Evolutionary conservation across 192 early-diverging fungal genomes (phyloP).

Genomic region (Backusella mclennaniae): DNA sequence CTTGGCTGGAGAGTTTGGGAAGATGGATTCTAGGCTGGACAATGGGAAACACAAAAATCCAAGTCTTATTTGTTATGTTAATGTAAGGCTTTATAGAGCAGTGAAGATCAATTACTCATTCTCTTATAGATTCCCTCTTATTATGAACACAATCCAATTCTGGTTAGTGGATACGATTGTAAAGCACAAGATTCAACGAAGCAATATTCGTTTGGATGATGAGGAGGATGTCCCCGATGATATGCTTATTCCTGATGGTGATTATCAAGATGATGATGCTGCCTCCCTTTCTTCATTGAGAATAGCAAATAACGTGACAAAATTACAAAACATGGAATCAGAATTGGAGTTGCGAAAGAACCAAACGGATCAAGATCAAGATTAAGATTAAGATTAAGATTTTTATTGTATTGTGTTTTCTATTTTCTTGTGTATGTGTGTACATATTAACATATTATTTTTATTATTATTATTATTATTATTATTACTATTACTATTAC

Average conservation of each 20-base stretch:
- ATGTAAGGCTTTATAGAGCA: conserved; percentile 29
- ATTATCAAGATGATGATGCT: not conserved
- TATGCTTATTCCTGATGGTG: conserved; percentile 7
- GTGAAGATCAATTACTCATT: too few species aligned
- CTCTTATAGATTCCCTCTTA: conserved; percentile 54
- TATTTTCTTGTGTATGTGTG: not conserved
- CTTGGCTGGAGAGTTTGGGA: conserved; percentile 63
- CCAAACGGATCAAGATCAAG: not conserved
- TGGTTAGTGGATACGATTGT: conserved; percentile 66
- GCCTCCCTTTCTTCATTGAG: not conserved
- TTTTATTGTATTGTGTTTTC: not conserved
- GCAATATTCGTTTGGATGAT: not conserved
- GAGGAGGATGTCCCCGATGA: not conserved
- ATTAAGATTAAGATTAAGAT: too few species aligned
- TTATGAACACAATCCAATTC: conserved; percentile 84
- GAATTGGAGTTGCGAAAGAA: not conserved
- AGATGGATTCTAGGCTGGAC: conserved; percentile 68
- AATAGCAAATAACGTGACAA: not conserved
- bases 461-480: not conserved
- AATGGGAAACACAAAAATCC: conserved; percentile 50
- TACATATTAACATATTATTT: not conserved
- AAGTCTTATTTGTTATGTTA: conserved; percentile 80
- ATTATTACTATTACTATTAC: not conserved
- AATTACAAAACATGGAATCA: conserved; percentile 1
- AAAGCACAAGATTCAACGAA: conserved; percentile 47